Base-by-base conservation (phyloP, 169 alveolate genomes). In the Plasmodium vivax region DNA sequence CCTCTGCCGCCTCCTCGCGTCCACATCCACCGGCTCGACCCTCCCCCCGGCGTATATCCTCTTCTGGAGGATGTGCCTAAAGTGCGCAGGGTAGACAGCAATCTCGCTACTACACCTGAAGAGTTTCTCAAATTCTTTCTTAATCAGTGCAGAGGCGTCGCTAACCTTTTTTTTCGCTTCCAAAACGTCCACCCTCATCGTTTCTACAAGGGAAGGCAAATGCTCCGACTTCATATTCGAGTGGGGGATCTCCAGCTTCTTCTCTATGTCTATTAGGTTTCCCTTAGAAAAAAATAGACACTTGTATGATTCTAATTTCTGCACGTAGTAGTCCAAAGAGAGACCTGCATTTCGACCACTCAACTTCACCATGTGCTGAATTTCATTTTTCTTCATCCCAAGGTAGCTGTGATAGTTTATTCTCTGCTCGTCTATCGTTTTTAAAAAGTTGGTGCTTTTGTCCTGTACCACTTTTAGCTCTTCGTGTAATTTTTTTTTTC, bases 341-440 rank as follows among this genome's bases (percentile, higher is more conserved):
- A 91, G 79, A 1, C 95, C 95, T 34, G 95, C 84, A 91, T 91
- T 91, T 30, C 87, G 32, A 58, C 83, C 56, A 91, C 95, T 91
- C 54, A 91, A 82, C 51, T 81, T 91, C 3, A 91, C 43, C 95
- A 91, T 91, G 45, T 82, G 81, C 34, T 91, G 83, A 81, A 91
- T 45, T 81, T 91, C 95, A 81, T 82, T 91, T 71, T 47, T 91
- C 83, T 91, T 91, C 62, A 34, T 91, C 41, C 71, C 95, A 71
- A 91, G 73, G 71, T 91, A 91, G 84, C 54, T 91, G 41, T 45
- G 54, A 45, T 91, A 91, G n/a, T 81, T 91, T 0, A 36, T 81
- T 91, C 95, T 82, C 75, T 91, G 92, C 47, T 91, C 72, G 83
- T 91, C 95, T 54, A 91, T 45, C 27, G 81, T 74, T 68, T 71